These are phyloP conservation scores for Emericellopsis terricola DNA, from an alignment of 495 filamentous ascomycete species.

Conservation along the genomic window DNA sequence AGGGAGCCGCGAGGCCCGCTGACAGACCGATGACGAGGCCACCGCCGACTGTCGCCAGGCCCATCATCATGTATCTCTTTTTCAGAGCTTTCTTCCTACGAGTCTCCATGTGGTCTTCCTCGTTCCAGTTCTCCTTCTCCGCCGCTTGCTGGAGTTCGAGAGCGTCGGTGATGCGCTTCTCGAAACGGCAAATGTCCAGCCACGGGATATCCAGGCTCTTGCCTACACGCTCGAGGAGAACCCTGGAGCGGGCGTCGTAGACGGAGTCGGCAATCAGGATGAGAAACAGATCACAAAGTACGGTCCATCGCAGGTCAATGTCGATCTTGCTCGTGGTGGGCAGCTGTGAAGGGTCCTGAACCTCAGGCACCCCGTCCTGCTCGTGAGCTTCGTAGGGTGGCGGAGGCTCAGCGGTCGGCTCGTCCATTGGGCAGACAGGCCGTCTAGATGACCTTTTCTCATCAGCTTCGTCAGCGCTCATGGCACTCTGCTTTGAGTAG, in stretches of 20 bases:
- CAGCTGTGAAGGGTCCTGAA: conserved; percentile 66
- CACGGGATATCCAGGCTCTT: conserved; percentile 62
- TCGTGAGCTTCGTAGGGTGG: conserved; percentile 57
- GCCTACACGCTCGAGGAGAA: conserved; percentile 70
- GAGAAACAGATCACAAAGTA: conserved; percentile 91
- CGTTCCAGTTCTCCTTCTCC: conserved; percentile 92
- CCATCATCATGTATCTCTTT: conserved; percentile 83
- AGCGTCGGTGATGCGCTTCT: conserved; percentile 93
- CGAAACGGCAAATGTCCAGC: conserved; percentile 90
- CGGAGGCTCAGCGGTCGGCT: conserved; percentile 31
- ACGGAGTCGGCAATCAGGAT: conserved; percentile 85
- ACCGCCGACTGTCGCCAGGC: conserved; percentile 88
- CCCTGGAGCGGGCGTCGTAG: conserved; percentile 81
- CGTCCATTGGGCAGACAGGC: conserved; percentile 12
- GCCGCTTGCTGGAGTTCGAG: conserved; percentile 91
- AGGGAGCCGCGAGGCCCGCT: conserved; percentile 76
- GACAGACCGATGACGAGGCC: conserved; percentile 91
- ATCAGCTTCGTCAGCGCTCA: no score
- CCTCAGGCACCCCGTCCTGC: conserved; percentile 49
- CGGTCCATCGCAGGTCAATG: conserved; percentile 93
- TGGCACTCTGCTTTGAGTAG: no score
- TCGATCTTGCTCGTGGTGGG: conserved; percentile 69
- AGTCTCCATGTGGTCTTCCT: conserved; percentile 83
- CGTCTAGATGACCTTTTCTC: no score
- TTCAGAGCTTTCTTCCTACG: conserved; percentile 66